Base-by-base conservation (phyloP, 192 early-diverging fungal genomes). In the Entomortierella beljakovae region DNA sequence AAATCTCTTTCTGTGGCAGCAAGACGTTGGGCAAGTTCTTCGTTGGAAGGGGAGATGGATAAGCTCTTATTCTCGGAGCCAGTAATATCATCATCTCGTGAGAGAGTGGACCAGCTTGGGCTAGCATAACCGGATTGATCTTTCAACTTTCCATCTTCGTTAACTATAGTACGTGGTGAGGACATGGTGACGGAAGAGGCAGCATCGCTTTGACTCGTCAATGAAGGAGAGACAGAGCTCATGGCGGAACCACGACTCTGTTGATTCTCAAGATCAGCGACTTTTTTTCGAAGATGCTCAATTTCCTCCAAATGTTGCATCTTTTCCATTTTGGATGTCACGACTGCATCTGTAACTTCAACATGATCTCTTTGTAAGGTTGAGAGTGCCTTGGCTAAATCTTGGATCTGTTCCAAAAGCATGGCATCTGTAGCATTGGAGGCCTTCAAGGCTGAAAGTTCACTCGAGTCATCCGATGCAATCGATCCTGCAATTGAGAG, bases 291-390 rank as follows among this genome's bases (percentile, higher is more conserved):
- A 18, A 93, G 80, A 42, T 81, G 71, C 23, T 93, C 83, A 37
- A 83, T 57, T 54, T 88, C 84, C 9, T 80, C 83, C 59, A 81
- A 54, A 9, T 84, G 53, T 61, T 88, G 84, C 63, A 86, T 81
- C 63, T 82, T 83, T 48, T 82, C 83, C 75, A 91, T 80, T 64
- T 90, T 85, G 31, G 73, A 59, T n/a, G 69, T 74, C 16, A 94
- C 80, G 10, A 89, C 70, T 26, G 81, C 68, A 52, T 92, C 91
- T 18, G 88, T 90, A 4, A 93, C 70, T 18, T 87, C 79, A 9
- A 88, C 81, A 58, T 94, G 92, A 53, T 94, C 93, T 53, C 86
- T 84, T 62, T 93, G 92, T 9, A 91, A 76, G 8, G 80, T 71
- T 32, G 92, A 92, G 48, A 92, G 84, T n/a, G 83, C 84, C 8